These are phyloP conservation scores for Syncephalis plumigaleata DNA, from an alignment of 371 early-diverging fungal species.

Conservation along the genomic window DNA sequence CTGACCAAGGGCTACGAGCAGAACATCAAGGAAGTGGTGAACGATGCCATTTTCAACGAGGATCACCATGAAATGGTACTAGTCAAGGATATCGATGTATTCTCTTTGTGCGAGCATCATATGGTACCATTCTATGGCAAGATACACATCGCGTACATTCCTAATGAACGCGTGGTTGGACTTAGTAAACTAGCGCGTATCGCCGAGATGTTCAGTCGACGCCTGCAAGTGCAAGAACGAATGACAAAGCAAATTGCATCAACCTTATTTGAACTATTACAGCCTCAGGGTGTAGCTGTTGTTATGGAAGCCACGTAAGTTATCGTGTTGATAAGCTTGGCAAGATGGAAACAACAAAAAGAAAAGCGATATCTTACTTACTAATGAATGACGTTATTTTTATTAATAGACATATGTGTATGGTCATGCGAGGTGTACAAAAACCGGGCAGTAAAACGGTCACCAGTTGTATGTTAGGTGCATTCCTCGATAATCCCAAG, in stretches of 20 bases:
- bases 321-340: too few species aligned
- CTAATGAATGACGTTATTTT: background rate
- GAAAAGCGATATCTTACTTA: too few species aligned
- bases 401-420: slow-evolving; percentile 60
- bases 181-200: slow-evolving; percentile 93
- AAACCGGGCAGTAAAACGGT: slow-evolving; percentile 89
- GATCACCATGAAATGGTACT: slow-evolving; percentile 98
- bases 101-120: slow-evolving; percentile 96
- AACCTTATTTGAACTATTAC: slow-evolving; percentile 72
- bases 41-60: slow-evolving; percentile 92
- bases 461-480: slow-evolving; percentile 91
- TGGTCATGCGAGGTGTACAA: slow-evolving; percentile 89
- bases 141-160: slow-evolving; percentile 91
- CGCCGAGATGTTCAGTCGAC: slow-evolving; percentile 92
- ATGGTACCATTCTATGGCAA: slow-evolving; percentile 95
- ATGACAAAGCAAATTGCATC: slow-evolving; percentile 93
- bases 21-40: slow-evolving; percentile 62
- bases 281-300: slow-evolving; percentile 95
- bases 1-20: slow-evolving; percentile 94
- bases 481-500: slow-evolving; percentile 77
- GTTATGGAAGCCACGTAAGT: slow-evolving; percentile 84
- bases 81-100: slow-evolving; percentile 87
- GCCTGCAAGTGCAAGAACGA: slow-evolving; percentile 96
- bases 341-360: too few species aligned
- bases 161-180: slow-evolving; percentile 87